These are phyloP conservation scores for Oehlia diaphana DNA, from an alignment of 192 early-diverging fungal species.

Conservation along the genomic window DNA sequence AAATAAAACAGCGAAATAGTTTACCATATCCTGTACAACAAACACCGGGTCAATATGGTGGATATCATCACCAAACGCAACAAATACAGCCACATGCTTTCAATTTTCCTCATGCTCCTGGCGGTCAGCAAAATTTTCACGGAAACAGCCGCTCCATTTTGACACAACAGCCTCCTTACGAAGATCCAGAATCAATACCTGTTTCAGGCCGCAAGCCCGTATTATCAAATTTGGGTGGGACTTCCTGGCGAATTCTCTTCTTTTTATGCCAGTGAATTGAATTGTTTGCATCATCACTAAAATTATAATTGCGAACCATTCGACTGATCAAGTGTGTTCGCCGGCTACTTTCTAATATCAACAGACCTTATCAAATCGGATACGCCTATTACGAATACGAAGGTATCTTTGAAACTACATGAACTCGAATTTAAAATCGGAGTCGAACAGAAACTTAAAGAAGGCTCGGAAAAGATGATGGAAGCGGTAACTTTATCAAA, in stretches of 20 bases:
- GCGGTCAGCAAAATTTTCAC: neutral
- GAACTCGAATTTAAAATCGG: conserved; percentile 90
- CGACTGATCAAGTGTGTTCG: conserved; percentile 20
- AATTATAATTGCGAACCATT: conserved; percentile 30
- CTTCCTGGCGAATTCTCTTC: conserved; percentile 32
- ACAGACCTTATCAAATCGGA: conserved; percentile 69
- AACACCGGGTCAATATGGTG: conserved; percentile 24
- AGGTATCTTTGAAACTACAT: conserved; percentile 78
- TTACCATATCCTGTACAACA: conserved; percentile 14
- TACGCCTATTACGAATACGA: conserved; percentile 66
- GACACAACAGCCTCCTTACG: neutral
- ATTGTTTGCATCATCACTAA: conserved; percentile 31
- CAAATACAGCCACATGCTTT: neutral
- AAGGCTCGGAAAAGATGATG: conserved; percentile 73
- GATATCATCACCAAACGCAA: neutral
- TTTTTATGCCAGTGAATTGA: conserved; percentile 30
- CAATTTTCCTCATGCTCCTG: neutral
- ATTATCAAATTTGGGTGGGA: conserved; percentile 5
- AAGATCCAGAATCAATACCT: neutral
- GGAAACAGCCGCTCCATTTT: no score
- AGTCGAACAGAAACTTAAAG: conserved; percentile 91
- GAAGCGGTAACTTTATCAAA: conserved; percentile 50
- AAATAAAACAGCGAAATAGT: conserved; percentile 56
- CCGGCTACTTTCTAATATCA: conserved; percentile 37
- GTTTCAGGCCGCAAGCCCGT: conserved; percentile 27